Conservation (phyloP, 345 rosid genomes). For the Crucihimalaya himalaica region DNA sequence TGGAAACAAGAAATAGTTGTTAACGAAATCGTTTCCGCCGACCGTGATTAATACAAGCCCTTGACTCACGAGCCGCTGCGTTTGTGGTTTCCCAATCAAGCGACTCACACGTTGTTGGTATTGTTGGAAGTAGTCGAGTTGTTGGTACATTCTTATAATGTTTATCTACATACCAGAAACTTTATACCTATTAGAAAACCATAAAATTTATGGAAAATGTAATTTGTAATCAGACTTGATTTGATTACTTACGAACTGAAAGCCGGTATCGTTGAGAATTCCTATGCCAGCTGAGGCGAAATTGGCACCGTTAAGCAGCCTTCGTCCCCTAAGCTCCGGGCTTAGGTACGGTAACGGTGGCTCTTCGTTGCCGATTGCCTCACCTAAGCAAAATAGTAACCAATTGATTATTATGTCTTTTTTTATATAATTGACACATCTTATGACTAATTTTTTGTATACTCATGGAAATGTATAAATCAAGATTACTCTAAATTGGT, state of each 20-base stretch:
- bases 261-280: constrained; percentile 84
- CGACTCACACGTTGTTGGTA: constrained; percentile 63
- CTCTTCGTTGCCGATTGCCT: constrained; percentile 57
- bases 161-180: constrained; percentile 48
- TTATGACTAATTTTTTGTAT: neutral
- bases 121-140: constrained; percentile 57
- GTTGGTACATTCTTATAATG: constrained; percentile 61
- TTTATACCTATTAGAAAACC: neutral
- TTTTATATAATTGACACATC: neutral
- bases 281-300: constrained; percentile 97
- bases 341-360: constrained; percentile 76
- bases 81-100: constrained; percentile 47
- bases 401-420: neutral
- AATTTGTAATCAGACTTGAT: neutral
- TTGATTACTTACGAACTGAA: constrained; percentile 67
- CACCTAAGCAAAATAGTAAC: constrained; percentile 47
- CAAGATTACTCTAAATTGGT: neutral
- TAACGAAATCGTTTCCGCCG: constrained; percentile 84
- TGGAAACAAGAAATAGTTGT: constrained; percentile 81
- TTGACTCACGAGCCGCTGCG: constrained; percentile 50
- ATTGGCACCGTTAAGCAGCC: constrained; percentile 77
- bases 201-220: neutral
- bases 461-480: neutral
- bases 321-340: constrained; percentile 61
- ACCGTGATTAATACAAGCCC: constrained; percentile 67